Percentiles rank a stretch among this genome's conserved stretches.
These are phyloP conservation scores for Ochromonas danica DNA, from an alignment of 108 stramenopile genomes.

Conservation along the genomic window DNA sequence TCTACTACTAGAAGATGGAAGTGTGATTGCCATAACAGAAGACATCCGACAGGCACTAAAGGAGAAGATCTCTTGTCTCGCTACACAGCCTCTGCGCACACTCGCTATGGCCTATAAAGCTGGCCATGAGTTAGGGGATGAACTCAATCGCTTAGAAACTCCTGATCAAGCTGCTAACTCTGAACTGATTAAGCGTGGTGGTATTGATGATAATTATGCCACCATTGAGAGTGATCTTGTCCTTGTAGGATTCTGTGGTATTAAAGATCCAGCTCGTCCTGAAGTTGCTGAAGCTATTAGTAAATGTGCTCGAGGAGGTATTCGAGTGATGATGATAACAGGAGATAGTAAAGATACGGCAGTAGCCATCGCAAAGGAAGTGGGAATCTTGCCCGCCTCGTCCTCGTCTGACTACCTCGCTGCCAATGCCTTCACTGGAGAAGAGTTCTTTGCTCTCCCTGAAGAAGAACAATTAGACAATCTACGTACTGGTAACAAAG, in stretches of 20 bases:
- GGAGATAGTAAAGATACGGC: conserved; percentile 96
- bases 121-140: conserved; percentile 57
- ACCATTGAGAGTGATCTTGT: conserved; percentile 87
- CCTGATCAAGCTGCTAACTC: conserved; percentile 39
- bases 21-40: conserved; percentile 65
- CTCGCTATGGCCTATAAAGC: conserved; percentile 87
- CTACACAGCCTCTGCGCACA: conserved; percentile 83
- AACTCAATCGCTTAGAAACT: conserved; percentile 8
- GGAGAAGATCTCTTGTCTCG: conserved; percentile 70
- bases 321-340: conserved; percentile 97
- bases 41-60: conserved; percentile 64
- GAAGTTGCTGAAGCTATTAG: conserved; percentile 89
- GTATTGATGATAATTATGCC: conserved; percentile 74
- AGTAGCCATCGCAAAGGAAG: conserved; percentile 76
- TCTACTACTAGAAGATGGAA: conserved; percentile 75
- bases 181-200: conserved; percentile 52
- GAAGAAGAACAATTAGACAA: conserved; percentile 42
- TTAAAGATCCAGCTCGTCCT: conserved; percentile 95
- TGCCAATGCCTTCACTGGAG: conserved; percentile 51
- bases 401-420: not conserved
- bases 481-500: conserved; percentile 70
- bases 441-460: conserved; percentile 51
- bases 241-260: conserved; percentile 87
- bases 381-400: conserved; percentile 59
- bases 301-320: conserved; percentile 80